Evolutionary conservation across 1,284 basidiomycete species (phyloP), one percentile per base, ranked within the genome.

Genomic region (Pascua sp.): DNA sequence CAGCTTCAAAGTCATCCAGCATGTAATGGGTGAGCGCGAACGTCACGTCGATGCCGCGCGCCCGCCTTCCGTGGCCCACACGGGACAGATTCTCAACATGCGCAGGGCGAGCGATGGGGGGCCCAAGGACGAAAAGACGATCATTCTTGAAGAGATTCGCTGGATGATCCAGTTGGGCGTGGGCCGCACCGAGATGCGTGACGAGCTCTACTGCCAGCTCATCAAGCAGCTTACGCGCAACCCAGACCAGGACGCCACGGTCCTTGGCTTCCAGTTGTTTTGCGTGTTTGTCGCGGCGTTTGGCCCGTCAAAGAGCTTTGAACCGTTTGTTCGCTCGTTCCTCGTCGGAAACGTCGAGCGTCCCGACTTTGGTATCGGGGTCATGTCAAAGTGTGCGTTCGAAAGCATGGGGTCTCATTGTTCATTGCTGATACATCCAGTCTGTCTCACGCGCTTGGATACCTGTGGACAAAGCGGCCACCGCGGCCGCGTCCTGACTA

Each of bases 191-290:
- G 90, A 93, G 76, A 80, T 95, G 67, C 79, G 92, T 59, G 92
- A 96, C 73, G 92, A 95, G 78, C 86, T 93, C 49, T 96, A 90
- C 67, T 92, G 89, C 66, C 92, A 95, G 67, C 67, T 91, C 38
- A 86, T 94, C 83, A 95, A 95, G 73, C 92, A 95, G 77, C 77
- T 95, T 16, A 90, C 83, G 3, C 83, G 82, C 47, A 95, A 95
- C 71, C 86, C 90, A 4, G 87, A 82, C 71, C 80, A 85, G 84
- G 89, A 92, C 67, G 88, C 89, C 65, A 74, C 85, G 39, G 91
- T 93, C 77, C 87, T 86, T 65, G 92, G 91, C 36, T 95, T 91
- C 88, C 92, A 95, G 70, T 78, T 95, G 47, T 79, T 95, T 40
- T 94, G 90, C 70, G 91, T 94, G 0, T 78, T 93, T 36, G 81